Evolutionary conservation across 2,329 filamentous ascomycete genomes (phyloP).

Genomic region (Sarocladium kiliense): DNA sequence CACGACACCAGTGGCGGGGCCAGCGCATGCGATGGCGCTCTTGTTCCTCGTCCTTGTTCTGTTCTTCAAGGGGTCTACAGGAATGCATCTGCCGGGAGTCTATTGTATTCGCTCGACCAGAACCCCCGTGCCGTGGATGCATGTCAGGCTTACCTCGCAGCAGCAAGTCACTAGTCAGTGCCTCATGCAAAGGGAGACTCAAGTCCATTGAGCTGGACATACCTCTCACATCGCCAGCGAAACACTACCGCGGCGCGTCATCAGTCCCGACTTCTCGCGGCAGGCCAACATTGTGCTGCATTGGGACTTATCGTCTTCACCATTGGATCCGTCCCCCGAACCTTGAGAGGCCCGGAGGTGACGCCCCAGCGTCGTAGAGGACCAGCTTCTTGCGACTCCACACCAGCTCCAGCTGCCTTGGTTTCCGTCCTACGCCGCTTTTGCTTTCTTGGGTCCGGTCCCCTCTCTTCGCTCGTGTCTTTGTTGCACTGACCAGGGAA

Average conservation of each 20-base stretch:
- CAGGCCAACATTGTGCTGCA: neutral
- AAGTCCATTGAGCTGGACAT: conserved; percentile 3
- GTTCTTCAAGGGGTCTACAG: neutral
- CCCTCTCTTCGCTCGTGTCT: neutral
- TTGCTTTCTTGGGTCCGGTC: neutral
- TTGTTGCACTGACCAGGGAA: neutral
- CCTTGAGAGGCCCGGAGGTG: neutral
- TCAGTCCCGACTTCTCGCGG: neutral
- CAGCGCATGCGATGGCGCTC: neutral
- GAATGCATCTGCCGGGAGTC: neutral
- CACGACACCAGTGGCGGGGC: conserved; percentile 3
- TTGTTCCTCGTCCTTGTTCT: neutral
- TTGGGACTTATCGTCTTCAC: neutral
- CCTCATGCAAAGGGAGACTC: neutral
- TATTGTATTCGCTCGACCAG: neutral
- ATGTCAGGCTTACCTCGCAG: conserved; percentile 3
- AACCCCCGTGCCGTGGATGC: neutral
- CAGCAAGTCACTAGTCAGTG: neutral
- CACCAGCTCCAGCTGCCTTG: conserved; percentile 7
- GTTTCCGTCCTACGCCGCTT: neutral
- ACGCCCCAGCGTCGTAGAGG: neutral
- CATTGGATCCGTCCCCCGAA: neutral
- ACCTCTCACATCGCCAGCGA: no score
- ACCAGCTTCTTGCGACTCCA: conserved; percentile 1
- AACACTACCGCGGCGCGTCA: no score